Percentiles rank a stretch among this genome's conserved stretches.
Evolutionary conservation across 306 rosid genomes (phyloP).

Genomic region (Hylodesmum podocarpum): DNA sequence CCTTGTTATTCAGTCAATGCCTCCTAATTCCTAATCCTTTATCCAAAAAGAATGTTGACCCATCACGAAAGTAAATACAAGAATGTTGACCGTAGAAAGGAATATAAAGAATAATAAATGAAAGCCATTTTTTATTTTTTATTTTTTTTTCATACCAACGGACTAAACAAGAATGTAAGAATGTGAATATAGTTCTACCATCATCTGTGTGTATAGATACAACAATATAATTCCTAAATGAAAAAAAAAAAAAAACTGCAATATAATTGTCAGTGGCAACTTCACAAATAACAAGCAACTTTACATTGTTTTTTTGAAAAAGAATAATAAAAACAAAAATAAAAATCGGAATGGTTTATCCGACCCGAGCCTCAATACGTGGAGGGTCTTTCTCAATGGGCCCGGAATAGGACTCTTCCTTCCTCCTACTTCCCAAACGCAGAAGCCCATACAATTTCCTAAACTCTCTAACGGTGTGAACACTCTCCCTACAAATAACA

Average conservation of each 20-base stretch:
- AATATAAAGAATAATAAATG: constrained; percentile 14
- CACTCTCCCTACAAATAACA: constrained; percentile 55
- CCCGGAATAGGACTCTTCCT: constrained; percentile 49
- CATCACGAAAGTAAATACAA: background rate
- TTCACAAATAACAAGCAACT: background rate
- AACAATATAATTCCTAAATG: background rate
- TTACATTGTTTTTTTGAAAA: constrained; percentile 22
- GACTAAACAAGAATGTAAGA: background rate
- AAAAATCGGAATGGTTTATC: background rate
- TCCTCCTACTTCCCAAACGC: constrained; percentile 67
- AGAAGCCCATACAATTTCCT: constrained; percentile 82
- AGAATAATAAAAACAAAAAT: background rate
- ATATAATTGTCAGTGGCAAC: constrained; percentile 19
- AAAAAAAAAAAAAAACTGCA: background rate
- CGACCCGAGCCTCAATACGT: constrained; percentile 25
- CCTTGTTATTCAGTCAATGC: background rate
- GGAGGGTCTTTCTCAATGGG: constrained; percentile 42
- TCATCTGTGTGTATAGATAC: constrained; percentile 10
- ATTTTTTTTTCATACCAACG: background rate
- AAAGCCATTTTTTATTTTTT: too few species aligned
- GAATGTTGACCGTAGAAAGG: background rate
- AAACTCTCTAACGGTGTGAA: constrained; percentile 72
- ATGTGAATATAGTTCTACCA: too few species aligned
- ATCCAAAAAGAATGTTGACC: constrained; percentile 14
- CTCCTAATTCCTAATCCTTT: background rate